Evolutionary conservation across 345 rosid genomes (phyloP).

Genomic region (Rhodamnia argentea): DNA sequence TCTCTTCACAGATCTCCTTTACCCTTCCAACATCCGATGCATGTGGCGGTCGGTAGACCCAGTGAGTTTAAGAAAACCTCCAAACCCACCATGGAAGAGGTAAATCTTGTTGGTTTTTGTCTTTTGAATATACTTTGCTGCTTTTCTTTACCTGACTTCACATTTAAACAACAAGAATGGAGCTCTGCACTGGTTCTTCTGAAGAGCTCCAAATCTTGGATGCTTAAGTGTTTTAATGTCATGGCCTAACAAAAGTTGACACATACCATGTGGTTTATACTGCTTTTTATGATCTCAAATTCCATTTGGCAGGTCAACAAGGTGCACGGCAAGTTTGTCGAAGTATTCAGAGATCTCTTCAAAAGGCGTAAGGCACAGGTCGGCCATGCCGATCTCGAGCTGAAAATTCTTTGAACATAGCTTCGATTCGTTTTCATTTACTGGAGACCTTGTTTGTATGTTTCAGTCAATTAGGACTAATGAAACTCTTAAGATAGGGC

Average conservation of each 20-base stretch:
- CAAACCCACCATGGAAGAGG: conserved; percentile 93
- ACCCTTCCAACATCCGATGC: conserved; percentile 48
- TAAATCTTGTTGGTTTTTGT: conserved; percentile 2
- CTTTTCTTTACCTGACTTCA: neutral
- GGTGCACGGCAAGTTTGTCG: conserved; percentile 21
- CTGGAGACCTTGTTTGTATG: neutral
- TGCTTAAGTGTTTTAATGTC: too few relatives aligned
- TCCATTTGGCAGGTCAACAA: conserved; percentile 21
- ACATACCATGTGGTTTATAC: neutral
- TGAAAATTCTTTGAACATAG: conserved; percentile 13
- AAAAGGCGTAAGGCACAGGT: conserved; percentile 19
- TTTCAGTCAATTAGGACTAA: neutral
- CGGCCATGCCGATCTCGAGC: conserved; percentile 18
- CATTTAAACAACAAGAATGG: too few relatives aligned
- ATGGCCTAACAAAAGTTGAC: too few relatives aligned
- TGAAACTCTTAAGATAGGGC: neutral
- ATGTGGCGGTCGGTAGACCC: too few relatives aligned
- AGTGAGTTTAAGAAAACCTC: too few relatives aligned
- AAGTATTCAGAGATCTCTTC: conserved; percentile 23
- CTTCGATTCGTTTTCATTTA: neutral
- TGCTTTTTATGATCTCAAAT: neutral
- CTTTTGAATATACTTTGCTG: neutral
- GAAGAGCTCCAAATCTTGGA: too few relatives aligned
- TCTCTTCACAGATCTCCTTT: conserved; percentile 49
- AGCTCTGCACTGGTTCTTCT: neutral